Evolutionary conservation across 208 protist genomes (phyloP).

Genomic region (Perkinsela sp.): DNA sequence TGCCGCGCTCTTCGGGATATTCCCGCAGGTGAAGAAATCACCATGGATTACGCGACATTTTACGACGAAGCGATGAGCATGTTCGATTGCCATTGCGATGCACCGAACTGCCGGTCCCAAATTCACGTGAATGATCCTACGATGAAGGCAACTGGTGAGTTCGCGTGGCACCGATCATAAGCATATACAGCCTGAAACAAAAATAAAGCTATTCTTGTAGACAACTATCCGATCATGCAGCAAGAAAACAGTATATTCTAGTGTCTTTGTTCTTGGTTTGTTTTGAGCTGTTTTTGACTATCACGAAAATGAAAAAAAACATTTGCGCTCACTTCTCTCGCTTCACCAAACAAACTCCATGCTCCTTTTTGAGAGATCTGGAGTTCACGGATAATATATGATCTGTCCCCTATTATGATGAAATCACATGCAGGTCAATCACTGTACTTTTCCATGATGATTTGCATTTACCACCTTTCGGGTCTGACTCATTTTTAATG

Average conservation of each 20-base stretch:
- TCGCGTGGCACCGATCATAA: neutral
- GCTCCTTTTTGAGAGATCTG: no score
- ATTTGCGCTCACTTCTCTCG: no score
- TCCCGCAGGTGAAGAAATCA: slow-evolving; percentile 33
- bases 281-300: no score
- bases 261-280: no score
- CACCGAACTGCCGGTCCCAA: slow-evolving; percentile 9
- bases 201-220: no score
- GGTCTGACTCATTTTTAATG: neutral
- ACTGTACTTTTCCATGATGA: neutral
- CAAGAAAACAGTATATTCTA: no score
- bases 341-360: no score
- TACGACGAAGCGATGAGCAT: slow-evolving; percentile 36
- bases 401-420: no score
- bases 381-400: no score
- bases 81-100: slow-evolving; percentile 27
- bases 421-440: neutral
- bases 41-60: slow-evolving; percentile 56
- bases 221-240: no score
- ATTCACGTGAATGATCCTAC: neutral
- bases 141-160: neutral
- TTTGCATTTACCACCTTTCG: slow-evolving; percentile 1
- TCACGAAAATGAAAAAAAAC: no score
- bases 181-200: no score
- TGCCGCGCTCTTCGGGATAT: slow-evolving; percentile 31